Evolutionary conservation across 352 stramenopile genomes (phyloP).

Genomic region (Phytophthora tubulina): DNA sequence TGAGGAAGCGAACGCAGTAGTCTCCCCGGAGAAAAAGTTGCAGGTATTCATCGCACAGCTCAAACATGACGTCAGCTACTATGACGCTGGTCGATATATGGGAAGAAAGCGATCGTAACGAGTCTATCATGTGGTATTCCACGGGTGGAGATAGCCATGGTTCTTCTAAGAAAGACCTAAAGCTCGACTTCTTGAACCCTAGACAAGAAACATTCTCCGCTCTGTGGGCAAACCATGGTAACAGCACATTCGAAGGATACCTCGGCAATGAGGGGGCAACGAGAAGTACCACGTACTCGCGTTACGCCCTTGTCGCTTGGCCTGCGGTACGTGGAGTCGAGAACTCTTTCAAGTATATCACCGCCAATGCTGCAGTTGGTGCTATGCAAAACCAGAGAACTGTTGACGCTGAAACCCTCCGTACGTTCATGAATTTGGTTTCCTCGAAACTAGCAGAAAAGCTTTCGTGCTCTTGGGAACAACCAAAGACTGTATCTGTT

Average conservation of each 20-base stretch:
- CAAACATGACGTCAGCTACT: constrained; percentile 7
- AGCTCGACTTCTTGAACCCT: constrained; percentile 22
- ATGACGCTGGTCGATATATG: neutral
- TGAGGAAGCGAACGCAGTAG: constrained; percentile 24
- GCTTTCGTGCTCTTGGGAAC: neutral
- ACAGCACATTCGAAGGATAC: constrained; percentile 13
- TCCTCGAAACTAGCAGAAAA: neutral
- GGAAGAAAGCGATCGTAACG: neutral
- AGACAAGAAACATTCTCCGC: constrained; percentile 6
- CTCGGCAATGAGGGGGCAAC: constrained; percentile 16
- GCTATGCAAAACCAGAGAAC: neutral
- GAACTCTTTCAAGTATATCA: constrained; percentile 16
- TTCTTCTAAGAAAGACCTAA: neutral
- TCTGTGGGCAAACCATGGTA: constrained; percentile 15
- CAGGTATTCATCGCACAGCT: constrained; percentile 27
- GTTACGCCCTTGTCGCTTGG: no score
- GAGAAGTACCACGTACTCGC: neutral
- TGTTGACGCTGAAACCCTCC: constrained; percentile 1
- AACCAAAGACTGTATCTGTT: neutral
- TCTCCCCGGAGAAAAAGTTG: neutral
- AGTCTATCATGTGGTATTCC: neutral
- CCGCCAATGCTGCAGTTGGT: constrained; percentile 7
- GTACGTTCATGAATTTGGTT: constrained; percentile 6
- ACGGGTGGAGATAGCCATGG: neutral
- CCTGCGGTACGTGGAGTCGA: constrained; percentile 7